Conservation (phyloP, 768 basidiomycete genomes). For the Naganishia kalamii region DNA sequence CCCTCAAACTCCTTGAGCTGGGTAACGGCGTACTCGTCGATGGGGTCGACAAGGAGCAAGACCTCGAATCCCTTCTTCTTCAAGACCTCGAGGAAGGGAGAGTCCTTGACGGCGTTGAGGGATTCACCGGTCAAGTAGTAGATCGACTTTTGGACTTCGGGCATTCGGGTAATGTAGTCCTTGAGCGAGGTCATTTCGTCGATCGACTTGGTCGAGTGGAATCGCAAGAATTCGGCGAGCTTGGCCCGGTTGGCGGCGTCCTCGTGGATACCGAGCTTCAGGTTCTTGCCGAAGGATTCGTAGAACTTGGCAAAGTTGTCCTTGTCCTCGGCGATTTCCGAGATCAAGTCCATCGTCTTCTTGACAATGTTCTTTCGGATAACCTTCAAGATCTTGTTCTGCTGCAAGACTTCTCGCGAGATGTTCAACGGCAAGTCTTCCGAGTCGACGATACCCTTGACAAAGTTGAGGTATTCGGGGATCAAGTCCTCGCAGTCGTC, state of each 20-base stretch:
- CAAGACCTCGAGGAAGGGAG: constrained; percentile 97
- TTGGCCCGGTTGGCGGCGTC: constrained; percentile 98
- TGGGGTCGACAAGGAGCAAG: constrained; percentile 93
- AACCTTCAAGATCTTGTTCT: constrained; percentile 99
- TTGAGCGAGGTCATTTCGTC: constrained; percentile 92
- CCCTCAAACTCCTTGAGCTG: constrained; percentile 99
- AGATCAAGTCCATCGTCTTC: constrained; percentile 90
- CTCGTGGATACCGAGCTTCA: constrained; percentile 99
- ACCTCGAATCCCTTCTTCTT: constrained; percentile 99
- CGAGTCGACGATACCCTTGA: constrained; percentile 99
- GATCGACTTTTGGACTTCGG: constrained; percentile 95
- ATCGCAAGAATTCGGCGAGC: constrained; percentile 97
- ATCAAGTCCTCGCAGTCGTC: constrained; percentile 99
- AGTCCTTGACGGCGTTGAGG: constrained; percentile 78
- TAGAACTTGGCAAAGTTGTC: constrained; percentile 77
- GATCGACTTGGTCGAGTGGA: constrained; percentile 86
- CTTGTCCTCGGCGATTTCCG: constrained; percentile 98
- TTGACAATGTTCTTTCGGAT: constrained; percentile 86
- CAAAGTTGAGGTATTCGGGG: constrained; percentile 99
- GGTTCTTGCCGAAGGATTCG: constrained; percentile 94
- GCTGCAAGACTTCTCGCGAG: constrained; percentile 98
- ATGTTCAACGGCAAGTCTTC: constrained; percentile 99
- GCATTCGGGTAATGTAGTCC: constrained; percentile 99
- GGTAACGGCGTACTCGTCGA: constrained; percentile 96
- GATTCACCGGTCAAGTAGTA: constrained; percentile 99